A percentile compares a stretch with the other conserved stretches of the same genome.
phyloP scores from a whole-genome alignment of 2,329 filamentous ascomycete genomes.

The Sporothrix mexicana region DNA sequence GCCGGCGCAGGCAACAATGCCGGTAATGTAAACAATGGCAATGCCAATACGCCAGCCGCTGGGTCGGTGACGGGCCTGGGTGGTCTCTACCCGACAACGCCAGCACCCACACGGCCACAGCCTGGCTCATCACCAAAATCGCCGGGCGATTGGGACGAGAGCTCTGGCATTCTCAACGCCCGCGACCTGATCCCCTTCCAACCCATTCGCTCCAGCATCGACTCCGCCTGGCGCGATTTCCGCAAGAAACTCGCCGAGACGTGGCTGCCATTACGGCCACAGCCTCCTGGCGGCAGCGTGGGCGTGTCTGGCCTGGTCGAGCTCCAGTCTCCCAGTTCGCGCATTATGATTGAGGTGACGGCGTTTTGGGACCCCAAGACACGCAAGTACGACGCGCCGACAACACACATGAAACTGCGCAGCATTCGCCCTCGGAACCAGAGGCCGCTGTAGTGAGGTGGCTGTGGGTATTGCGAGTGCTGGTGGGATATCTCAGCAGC shows the following conservation, averaged over 20 bases:
- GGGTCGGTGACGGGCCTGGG: too few species aligned
- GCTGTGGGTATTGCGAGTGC: too few species aligned
- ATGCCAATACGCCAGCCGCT: too few species aligned
- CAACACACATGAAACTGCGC: conserved; percentile 50
- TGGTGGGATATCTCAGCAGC: too few species aligned
- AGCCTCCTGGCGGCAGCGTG: conserved; percentile 59
- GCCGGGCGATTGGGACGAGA: background rate
- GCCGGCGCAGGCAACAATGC: background rate
- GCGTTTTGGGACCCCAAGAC: conserved; percentile 64
- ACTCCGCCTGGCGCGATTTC: conserved; percentile 46
- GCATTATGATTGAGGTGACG: conserved; percentile 57
- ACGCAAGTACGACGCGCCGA: conserved; percentile 50
- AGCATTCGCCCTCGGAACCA: conserved; percentile 53
- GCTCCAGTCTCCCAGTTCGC: conserved; percentile 53
- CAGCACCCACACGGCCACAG: background rate
- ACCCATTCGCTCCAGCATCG: conserved; percentile 40
- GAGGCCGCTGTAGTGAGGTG: conserved; percentile 36
- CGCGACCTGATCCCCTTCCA: conserved; percentile 40
- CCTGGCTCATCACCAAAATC: background rate
- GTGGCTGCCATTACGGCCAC: conserved; percentile 53
- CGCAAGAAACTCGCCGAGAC: conserved; percentile 49
- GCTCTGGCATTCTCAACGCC: conserved; percentile 20
- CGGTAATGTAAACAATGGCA: background rate
- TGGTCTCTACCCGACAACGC: background rate
- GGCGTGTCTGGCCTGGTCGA: conserved; percentile 62